phyloP scores from a whole-genome alignment of 768 basidiomycete genomes.

The Leccinum obscurum region DNA sequence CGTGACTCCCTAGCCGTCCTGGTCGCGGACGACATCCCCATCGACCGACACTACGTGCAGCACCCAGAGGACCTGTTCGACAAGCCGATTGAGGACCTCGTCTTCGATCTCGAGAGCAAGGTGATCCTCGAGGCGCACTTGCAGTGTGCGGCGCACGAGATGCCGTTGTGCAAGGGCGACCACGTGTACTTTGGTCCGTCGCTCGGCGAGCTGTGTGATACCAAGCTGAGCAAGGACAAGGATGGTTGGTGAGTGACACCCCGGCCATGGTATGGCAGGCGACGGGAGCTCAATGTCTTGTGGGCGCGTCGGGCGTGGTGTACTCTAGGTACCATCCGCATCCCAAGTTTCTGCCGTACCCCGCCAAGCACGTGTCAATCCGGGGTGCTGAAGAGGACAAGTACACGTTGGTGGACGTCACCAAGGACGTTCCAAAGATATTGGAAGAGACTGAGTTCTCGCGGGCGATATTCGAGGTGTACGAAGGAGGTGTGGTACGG shows the following conservation, averaged over 20 bases:
- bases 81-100: slow-evolving; percentile 57
- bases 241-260: slow-evolving; percentile 69
- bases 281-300: not conserved
- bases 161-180: slow-evolving; percentile 73
- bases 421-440: slow-evolving; percentile 40
- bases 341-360: slow-evolving; percentile 76
- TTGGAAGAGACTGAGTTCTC: slow-evolving; percentile 85
- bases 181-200: slow-evolving; percentile 68
- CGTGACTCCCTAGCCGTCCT: slow-evolving; percentile 78
- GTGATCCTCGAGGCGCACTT: slow-evolving; percentile 81
- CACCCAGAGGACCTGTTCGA: slow-evolving; percentile 73
- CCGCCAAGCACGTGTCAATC: slow-evolving; percentile 70
- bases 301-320: not conserved
- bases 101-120: slow-evolving; percentile 72
- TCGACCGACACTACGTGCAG: slow-evolving; percentile 73
- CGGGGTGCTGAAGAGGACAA: slow-evolving; percentile 78
- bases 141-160: slow-evolving; percentile 86
- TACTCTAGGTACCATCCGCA: slow-evolving; percentile 74
- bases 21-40: slow-evolving; percentile 64
- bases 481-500: slow-evolving; percentile 82
- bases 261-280: not conserved
- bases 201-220: slow-evolving; percentile 59
- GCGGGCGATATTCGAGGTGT: slow-evolving; percentile 82
- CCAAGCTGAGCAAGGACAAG: slow-evolving; percentile 60
- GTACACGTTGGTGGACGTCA: slow-evolving; percentile 72